Evolutionary conservation across 768 basidiomycete species (phyloP).

Genomic region (Heimioporus sp.): DNA sequence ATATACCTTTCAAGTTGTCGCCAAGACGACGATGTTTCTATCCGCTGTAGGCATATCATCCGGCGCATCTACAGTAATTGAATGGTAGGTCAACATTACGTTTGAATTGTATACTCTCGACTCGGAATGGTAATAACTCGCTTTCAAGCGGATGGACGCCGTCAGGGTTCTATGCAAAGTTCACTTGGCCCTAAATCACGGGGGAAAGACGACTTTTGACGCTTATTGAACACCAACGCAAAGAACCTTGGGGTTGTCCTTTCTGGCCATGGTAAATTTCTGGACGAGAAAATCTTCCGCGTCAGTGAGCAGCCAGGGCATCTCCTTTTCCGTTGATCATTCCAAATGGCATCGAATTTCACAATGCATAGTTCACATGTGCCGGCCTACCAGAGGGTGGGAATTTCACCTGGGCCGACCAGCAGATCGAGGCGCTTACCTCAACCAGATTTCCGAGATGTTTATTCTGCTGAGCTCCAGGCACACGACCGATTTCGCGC

Average conservation of each 20-base stretch:
- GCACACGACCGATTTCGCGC: too few species aligned
- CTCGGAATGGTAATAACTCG: background rate
- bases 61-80: conserved; percentile 37
- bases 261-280: conserved; percentile 61
- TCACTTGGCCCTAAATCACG: conserved; percentile 35
- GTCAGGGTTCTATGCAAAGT: conserved; percentile 60
- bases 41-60: conserved; percentile 20
- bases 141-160: conserved; percentile 47
- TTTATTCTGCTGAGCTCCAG: too few species aligned
- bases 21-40: background rate
- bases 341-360: background rate
- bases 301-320: conserved; percentile 77
- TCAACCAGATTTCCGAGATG: too few species aligned
- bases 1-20: conserved; percentile 54
- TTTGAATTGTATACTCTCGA: background rate
- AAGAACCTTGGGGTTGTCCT: conserved; percentile 66
- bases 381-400: too few species aligned
- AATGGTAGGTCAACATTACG: conserved; percentile 32
- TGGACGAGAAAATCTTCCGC: conserved; percentile 47
- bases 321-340: conserved; percentile 1
- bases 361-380: too few species aligned
- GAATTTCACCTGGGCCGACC: too few species aligned
- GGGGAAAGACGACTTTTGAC: conserved; percentile 65
- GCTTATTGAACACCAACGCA: conserved; percentile 52
- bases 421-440: too few species aligned